Base-by-base conservation (phyloP, 2,329 filamentous ascomycete species). In the Xenoacremonium recifei region DNA sequence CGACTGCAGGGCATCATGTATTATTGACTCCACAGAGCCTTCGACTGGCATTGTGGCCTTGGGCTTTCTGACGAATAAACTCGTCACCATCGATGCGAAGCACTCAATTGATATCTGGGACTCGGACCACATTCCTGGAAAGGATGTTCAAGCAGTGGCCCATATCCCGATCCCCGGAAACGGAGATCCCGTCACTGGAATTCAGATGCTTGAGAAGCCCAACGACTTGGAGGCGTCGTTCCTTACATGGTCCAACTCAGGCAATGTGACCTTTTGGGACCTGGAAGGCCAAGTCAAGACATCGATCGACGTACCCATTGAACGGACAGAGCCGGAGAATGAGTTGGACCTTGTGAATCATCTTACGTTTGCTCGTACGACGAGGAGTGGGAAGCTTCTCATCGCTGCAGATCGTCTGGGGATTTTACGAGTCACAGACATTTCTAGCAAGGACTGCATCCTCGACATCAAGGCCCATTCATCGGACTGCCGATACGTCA, bases 371-470 rank as follows among this genome's bases (percentile, higher is more conserved):
- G 76, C 81, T 32, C 72, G 74, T 42, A 75, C 84, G 13, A 83
- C 84, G 2, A 70, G 72, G 19, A 73, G 79, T 29, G 84, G 80
- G 21, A 76, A 77, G 33, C 75, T 83, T 32, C 79, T 97, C 47
- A 77, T 91, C n/a, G 82, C 87, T 4, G 92, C 90, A 5, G 93
- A 99, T 65, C 89, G 83, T 55, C 79, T 87, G 47, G 93, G 93
- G n/a, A 79, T 95, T 12, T 66, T 99, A 30, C 82, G 80, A 47
- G 74, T 90, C 33, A 75, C 87, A 17, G 79, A 90, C 45, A 72
- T 77, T 31, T 68, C 73, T 12, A 81, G 81, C 0, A 79, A 81
- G 57, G 64, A 76, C 40, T 82, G 79, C 45, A 58, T 82, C 2
- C 79, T 87, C 43, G 84, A 88, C 50, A 85, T 85, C 31, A 93